phyloP scores from a whole-genome alignment of 176 grass and related monocot genomes.

The Rhynchospora tenuis region DNA sequence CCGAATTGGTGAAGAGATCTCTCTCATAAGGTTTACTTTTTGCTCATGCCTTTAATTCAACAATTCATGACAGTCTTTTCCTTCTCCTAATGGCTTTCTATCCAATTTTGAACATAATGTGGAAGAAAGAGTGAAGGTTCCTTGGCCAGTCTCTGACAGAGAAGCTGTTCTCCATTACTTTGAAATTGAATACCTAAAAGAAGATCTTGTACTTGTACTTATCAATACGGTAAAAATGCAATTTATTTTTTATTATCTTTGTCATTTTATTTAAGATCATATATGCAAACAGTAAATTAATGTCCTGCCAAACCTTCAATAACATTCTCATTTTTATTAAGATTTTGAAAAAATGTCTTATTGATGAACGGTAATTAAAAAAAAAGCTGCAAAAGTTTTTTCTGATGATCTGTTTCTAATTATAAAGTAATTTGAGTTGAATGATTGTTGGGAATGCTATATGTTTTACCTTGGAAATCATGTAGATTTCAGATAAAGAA shows the following conservation, averaged over 20 bases:
- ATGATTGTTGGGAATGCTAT: neutral
- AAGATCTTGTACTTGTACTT: slow-evolving; percentile 87
- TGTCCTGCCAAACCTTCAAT: neutral
- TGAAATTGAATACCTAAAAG: slow-evolving; percentile 80
- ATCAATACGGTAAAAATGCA: slow-evolving; percentile 65
- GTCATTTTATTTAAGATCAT: slow-evolving; percentile 10
- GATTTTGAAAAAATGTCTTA: neutral
- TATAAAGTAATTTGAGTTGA: neutral
- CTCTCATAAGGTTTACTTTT: slow-evolving; percentile 70
- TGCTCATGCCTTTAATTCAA: slow-evolving; percentile 13
- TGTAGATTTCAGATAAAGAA: slow-evolving; percentile 71
- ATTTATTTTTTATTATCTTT: slow-evolving; percentile 2
- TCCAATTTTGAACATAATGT: slow-evolving; percentile 47
- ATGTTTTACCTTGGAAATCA: neutral
- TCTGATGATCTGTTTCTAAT: neutral
- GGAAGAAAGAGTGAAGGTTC: slow-evolving; percentile 98
- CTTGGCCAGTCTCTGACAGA: slow-evolving; percentile 95
- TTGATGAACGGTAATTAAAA: neutral
- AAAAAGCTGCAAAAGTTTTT: neutral
- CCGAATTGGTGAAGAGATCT: slow-evolving; percentile 92
- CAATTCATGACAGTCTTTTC: slow-evolving; percentile 36
- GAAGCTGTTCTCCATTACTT: slow-evolving; percentile 93
- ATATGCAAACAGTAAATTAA: neutral
- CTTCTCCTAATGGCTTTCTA: neutral
- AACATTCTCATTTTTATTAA: slow-evolving; percentile 6